These are phyloP conservation scores for Leptomonas seymouri DNA, from an alignment of 208 protist species.

Conservation along the genomic window DNA sequence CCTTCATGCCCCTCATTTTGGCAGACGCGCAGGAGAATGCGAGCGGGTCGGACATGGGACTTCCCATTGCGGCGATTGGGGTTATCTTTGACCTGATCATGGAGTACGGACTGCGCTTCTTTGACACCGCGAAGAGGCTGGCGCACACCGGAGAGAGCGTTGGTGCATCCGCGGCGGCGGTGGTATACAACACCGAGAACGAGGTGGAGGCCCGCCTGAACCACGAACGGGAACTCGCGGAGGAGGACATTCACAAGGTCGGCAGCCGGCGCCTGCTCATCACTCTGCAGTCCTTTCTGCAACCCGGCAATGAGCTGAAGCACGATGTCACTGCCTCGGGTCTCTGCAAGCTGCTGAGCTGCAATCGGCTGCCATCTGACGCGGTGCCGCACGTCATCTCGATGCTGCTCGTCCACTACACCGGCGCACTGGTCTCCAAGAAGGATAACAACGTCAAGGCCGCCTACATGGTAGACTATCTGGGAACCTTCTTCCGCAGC, in stretches of 20 bases:
- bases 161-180: background rate
- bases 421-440: slow-evolving; percentile 32
- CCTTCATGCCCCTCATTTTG: slow-evolving; percentile 88
- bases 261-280: slow-evolving; percentile 63
- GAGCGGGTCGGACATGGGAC: slow-evolving; percentile 24
- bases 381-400: slow-evolving; percentile 58
- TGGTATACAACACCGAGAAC: slow-evolving; percentile 38
- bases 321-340: slow-evolving; percentile 45
- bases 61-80: slow-evolving; percentile 70
- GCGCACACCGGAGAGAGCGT: background rate
- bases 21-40: slow-evolving; percentile 57
- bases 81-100: slow-evolving; percentile 85
- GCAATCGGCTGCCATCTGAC: slow-evolving; percentile 75
- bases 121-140: slow-evolving; percentile 41
- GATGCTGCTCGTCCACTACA: slow-evolving; percentile 69
- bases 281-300: slow-evolving; percentile 60
- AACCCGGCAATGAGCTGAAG: slow-evolving; percentile 35
- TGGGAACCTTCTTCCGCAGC: slow-evolving; percentile 82
- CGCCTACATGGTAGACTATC: slow-evolving; percentile 66
- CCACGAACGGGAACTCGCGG: slow-evolving; percentile 71
- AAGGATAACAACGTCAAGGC: slow-evolving; percentile 32
- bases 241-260: slow-evolving; percentile 87
- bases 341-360: slow-evolving; percentile 89
- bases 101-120: slow-evolving; percentile 91
- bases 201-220: slow-evolving; percentile 63